Conservation (phyloP, 805 yeast genomes). For the Starmerella floris region DNA sequence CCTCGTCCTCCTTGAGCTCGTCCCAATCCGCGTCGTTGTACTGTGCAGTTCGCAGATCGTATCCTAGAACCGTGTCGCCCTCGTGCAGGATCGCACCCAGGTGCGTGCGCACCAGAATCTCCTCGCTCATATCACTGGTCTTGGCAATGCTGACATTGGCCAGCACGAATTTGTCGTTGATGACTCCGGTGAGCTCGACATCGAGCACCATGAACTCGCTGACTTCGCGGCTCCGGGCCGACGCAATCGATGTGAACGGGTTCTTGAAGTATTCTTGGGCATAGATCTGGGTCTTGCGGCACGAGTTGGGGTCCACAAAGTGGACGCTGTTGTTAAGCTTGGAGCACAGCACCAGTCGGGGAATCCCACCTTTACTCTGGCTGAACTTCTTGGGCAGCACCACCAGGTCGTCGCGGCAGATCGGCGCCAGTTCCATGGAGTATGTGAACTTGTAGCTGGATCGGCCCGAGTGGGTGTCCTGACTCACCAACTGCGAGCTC, state of each 20-base stretch:
- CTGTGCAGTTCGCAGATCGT: slow-evolving; percentile 70
- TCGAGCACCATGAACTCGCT: slow-evolving; percentile 83
- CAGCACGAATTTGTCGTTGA: slow-evolving; percentile 61
- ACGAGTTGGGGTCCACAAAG: slow-evolving; percentile 70
- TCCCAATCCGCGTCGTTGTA: slow-evolving; percentile 40
- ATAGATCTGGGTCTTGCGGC: slow-evolving; percentile 62
- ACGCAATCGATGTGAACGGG: slow-evolving; percentile 39
- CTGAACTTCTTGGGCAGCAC: slow-evolving; percentile 83
- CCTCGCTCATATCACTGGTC: slow-evolving; percentile 71
- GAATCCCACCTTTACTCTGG: slow-evolving; percentile 64
- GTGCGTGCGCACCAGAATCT: slow-evolving; percentile 78
- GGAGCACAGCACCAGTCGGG: slow-evolving; percentile 71
- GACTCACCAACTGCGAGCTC: slow-evolving; percentile 82
- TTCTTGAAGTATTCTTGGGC: slow-evolving; percentile 66
- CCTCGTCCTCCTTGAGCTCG: slow-evolving; percentile 30
- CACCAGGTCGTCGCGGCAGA: slow-evolving; percentile 92
- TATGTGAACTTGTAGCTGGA: slow-evolving; percentile 80
- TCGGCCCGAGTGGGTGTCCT: slow-evolving; percentile 82
- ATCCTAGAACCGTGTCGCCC: slow-evolving; percentile 91
- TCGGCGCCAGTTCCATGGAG: slow-evolving; percentile 88
- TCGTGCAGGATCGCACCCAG: slow-evolving; percentile 90
- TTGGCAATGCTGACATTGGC: slow-evolving; percentile 91
- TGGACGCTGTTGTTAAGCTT: slow-evolving; percentile 73
- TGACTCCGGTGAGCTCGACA: slow-evolving; percentile 79
- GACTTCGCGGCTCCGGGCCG: slow-evolving; percentile 55